Percentiles rank a stretch among this genome's conserved stretches.
phyloP scores from a whole-genome alignment of 2,329 filamentous ascomycete species.

The Arthroderma sp. region DNA sequence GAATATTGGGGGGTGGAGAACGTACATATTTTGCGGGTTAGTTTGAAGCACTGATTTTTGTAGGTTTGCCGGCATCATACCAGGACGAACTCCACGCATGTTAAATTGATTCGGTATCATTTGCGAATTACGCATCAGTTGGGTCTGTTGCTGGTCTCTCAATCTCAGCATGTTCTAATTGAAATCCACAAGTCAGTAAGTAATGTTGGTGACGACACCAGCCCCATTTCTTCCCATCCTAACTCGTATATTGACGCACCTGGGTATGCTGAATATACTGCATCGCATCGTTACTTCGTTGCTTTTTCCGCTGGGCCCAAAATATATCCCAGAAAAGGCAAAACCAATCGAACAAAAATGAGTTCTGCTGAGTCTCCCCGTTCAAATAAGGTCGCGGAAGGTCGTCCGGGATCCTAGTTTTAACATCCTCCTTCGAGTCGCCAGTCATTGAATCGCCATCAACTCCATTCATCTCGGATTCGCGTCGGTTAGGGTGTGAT shows the following conservation, averaged over 20 bases:
- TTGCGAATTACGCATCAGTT: constrained; percentile 61
- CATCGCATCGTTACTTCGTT: constrained; percentile 48
- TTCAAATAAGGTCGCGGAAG: constrained; percentile 52
- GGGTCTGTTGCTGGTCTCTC: constrained; percentile 63
- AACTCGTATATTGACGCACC: constrained; percentile 34
- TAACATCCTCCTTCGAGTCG: constrained; percentile 66
- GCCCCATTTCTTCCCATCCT: background rate
- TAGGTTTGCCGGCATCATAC: constrained; percentile 34
- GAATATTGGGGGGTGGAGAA: constrained; percentile 4
- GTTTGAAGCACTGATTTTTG: constrained; percentile 68
- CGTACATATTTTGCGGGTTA: constrained; percentile 37
- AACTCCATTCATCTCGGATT: constrained; percentile 58
- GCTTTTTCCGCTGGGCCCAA: constrained; percentile 62
- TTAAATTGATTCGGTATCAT: constrained; percentile 41
- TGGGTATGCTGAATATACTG: constrained; percentile 74
- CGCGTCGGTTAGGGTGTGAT: constrained; percentile 55
- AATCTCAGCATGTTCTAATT: constrained; percentile 49
- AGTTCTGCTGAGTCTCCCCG: constrained; percentile 50
- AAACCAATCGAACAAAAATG: constrained; percentile 97
- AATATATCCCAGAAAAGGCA: constrained; percentile 95
- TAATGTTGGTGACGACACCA: too few relatives aligned
- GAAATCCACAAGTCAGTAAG: constrained; percentile 18
- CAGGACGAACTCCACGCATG: constrained; percentile 47
- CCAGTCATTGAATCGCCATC: constrained; percentile 67
- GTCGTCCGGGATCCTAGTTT: constrained; percentile 62